These are phyloP conservation scores for Discostella stelligera DNA, from an alignment of 352 stramenopile species.

Conservation along the genomic window DNA sequence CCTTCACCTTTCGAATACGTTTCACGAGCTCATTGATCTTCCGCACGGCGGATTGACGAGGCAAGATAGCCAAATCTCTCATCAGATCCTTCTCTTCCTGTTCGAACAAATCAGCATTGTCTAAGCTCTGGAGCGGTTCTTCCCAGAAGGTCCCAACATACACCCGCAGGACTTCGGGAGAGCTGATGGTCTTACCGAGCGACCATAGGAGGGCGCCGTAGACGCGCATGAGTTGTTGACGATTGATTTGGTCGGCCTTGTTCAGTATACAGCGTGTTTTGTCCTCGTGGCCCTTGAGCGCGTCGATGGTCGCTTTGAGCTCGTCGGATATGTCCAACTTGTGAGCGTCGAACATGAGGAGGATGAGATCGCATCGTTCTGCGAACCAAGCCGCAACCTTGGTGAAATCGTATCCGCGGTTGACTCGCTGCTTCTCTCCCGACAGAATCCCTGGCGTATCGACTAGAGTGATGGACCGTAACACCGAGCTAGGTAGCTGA, in stretches of 20 bases:
- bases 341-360: constrained; percentile 98
- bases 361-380: constrained; percentile 94
- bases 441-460: constrained; percentile 97
- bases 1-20: constrained; percentile 90
- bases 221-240: constrained; percentile 92
- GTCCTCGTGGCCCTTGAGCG: constrained; percentile 93
- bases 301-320: constrained; percentile 94
- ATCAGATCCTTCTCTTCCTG: constrained; percentile 96
- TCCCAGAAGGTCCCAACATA: constrained; percentile 99
- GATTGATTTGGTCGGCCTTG: constrained; percentile 97
- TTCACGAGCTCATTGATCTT: constrained; percentile 96
- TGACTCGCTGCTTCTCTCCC: constrained; percentile 95
- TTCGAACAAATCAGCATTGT: constrained; percentile 88
- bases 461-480: constrained; percentile 95
- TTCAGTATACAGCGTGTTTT: constrained; percentile 97
- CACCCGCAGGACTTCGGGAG: constrained; percentile 97
- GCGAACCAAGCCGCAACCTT: constrained; percentile 89
- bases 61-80: constrained; percentile 91
- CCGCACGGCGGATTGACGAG: constrained; percentile 92
- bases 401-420: constrained; percentile 95
- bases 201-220: constrained; percentile 97
- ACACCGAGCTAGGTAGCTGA: constrained; percentile 86
- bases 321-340: constrained; percentile 99
- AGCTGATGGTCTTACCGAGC: constrained; percentile 96
- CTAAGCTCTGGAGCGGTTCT: constrained; percentile 81